phyloP scores from a whole-genome alignment of 2,329 filamentous ascomycete genomes.

The Trichoderma polysporum region DNA sequence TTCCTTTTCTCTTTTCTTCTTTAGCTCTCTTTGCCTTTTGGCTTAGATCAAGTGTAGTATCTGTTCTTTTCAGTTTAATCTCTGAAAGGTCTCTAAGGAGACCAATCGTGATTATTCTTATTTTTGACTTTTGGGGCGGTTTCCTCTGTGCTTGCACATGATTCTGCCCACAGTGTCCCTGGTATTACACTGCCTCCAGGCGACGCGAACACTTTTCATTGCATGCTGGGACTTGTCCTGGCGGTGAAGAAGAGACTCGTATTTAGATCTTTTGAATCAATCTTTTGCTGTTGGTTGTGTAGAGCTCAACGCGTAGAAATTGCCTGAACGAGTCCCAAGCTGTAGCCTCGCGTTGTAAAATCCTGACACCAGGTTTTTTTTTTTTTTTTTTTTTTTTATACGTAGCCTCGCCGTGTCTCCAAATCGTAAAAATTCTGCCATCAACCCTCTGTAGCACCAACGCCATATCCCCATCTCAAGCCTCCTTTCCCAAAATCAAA shows the following conservation, averaged over 20 bases:
- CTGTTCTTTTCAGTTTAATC: constrained; percentile 98
- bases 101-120: constrained; percentile 78
- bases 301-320: background rate
- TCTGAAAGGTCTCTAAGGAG: constrained; percentile 78
- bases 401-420: background rate
- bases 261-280: background rate
- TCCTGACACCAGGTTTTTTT: background rate
- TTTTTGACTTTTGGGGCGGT: constrained; percentile 45
- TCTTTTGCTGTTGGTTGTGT: background rate
- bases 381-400: background rate
- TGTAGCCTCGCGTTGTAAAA: background rate
- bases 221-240: constrained; percentile 38
- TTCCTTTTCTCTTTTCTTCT: constrained; percentile 35
- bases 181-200: constrained; percentile 48
- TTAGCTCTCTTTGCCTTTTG: constrained; percentile 54
- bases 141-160: constrained; percentile 45
- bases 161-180: constrained; percentile 43
- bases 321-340: no score
- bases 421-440: background rate
- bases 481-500: background rate
- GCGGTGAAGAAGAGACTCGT: constrained; percentile 39
- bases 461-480: background rate
- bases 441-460: background rate
- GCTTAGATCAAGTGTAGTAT: constrained; percentile 95
- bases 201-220: constrained; percentile 47